Percentiles rank a stretch among this genome's conserved stretches.
phyloP scores from a whole-genome alignment of 2,329 filamentous ascomycete species.

The Pseudocercospora macadamiae region DNA sequence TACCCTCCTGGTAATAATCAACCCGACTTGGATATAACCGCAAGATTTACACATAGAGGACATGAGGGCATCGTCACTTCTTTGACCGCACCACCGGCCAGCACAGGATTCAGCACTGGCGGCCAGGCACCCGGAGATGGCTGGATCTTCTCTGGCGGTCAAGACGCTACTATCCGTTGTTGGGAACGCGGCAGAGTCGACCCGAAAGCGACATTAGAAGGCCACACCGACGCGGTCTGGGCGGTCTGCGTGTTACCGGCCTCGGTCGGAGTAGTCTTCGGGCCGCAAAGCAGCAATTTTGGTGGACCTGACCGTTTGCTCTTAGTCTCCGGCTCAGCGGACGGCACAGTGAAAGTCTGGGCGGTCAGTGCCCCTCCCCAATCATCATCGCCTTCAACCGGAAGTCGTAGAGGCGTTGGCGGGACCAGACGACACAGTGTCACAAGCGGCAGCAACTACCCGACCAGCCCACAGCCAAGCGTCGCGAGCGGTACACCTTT shows the following conservation, averaged over 20 bases:
- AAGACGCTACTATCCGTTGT: slow-evolving; percentile 88
- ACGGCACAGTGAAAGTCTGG: slow-evolving; percentile 92
- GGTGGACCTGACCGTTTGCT: slow-evolving; percentile 84
- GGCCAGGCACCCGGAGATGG: slow-evolving; percentile 88
- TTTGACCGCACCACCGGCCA: slow-evolving; percentile 82
- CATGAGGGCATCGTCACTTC: slow-evolving; percentile 89
- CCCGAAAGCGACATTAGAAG: slow-evolving; percentile 90
- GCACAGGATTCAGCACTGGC: slow-evolving; percentile 85
- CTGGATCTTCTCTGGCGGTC: slow-evolving; percentile 97
- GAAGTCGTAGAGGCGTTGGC: slow-evolving; percentile 67
- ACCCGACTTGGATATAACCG: slow-evolving; percentile 80
- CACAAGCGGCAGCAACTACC: slow-evolving; percentile 90
- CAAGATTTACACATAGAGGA: slow-evolving; percentile 93
- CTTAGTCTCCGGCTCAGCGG: slow-evolving; percentile 87
- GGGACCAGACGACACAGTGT: slow-evolving; percentile 89
- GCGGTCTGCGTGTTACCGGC: slow-evolving; percentile 88
- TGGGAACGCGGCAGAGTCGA: slow-evolving; percentile 96
- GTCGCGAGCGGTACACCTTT: slow-evolving; percentile 85
- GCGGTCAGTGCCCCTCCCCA: slow-evolving; percentile 90
- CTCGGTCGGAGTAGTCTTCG: slow-evolving; percentile 79
- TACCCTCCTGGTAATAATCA: slow-evolving; percentile 56
- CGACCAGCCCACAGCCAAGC: slow-evolving; percentile 85
- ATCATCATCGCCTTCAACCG: slow-evolving; percentile 76
- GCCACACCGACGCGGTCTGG: slow-evolving; percentile 93
- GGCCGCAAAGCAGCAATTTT: slow-evolving; percentile 64